Base-by-base conservation (phyloP, 768 basidiomycete genomes). In the Phanerochaete sordida region DNA sequence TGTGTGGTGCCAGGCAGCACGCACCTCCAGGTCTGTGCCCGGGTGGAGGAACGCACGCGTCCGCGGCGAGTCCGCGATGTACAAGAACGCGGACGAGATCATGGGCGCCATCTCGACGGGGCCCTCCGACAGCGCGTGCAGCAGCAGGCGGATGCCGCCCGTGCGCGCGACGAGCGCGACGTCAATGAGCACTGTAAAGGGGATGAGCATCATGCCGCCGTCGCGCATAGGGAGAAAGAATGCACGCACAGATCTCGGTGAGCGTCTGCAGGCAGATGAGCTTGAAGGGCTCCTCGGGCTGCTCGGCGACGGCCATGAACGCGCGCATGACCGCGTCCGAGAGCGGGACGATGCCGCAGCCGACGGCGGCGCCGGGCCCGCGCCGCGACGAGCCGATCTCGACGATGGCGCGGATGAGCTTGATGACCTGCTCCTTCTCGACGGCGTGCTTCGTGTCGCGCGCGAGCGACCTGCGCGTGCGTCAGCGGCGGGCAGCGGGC, bases 401-500 rank as follows among this genome's bases (percentile, higher is more conserved):
- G 7, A 95, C 83, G 26, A 94, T 84, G 2, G 86, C 75, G 21
- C 97, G 88, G 57, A 98, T 85, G 23, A 98, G 84, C 61, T 93
- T 92, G 65, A 99, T 84, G 23, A 84, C 93, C 72, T 98, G 95
- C 69, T 97, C 94, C 69, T 93, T 92, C 74, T 95, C 97, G 5
- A 87, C 81, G 13, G 83, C 83, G 69, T 86, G 81, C 66, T 92
- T 90, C 69, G 86, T 86, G 69, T 98, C 95, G 13, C 95, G 86
- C 0, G 89, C 84, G 16, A 98, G 77, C 1, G 95, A 87, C 64
- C 94, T 95, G 62, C 19, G 19, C 19, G 19, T 19, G 39, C 39
- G 39, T 43, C 19, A 43, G 39, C 4, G 19, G 39, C 4, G 8
- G 39, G 19, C 8, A 43, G 39, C 7, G 8, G 6, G 33, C 33